Base-by-base conservation (phyloP, 345 rosid genomes). In the Rhizophora apiculata region DNA sequence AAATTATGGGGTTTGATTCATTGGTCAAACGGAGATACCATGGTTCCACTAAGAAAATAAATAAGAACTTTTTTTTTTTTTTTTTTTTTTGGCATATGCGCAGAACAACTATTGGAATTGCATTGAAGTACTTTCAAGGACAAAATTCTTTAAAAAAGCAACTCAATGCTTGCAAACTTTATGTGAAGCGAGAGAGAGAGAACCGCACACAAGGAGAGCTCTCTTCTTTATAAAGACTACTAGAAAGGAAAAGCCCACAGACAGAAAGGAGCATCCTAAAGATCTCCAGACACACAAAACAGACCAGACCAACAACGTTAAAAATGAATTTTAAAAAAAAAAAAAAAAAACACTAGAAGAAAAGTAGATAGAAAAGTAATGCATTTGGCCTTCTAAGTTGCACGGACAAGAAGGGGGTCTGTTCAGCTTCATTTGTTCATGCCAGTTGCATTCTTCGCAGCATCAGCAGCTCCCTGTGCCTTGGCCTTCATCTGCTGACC, bases 381-480 rank as follows among this genome's bases (percentile, higher is more conserved):
- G 22, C 31, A 6, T 20, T n/a, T 20, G 5, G 11, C 6, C 43
- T 22, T 43, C 60, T 56, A 56, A 6, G 31, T 21, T 22, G 26
- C 26, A 24, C 24, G 0, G 60, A 24, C 26, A 9, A 24, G 30
- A 39, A 9, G 30, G 37, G 29, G 31, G 30, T 49, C 69, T 30
- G 0, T 21, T 22, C 30, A 27, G 31, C 51, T 53, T 76, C 53
- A 71, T 11, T 71, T 70, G 82, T 79, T 80, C 57, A 63, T 73
- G 20, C 83, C 78, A 36, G 81, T 70, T 8, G 92, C 92, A 66
- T 87, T 70, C 87, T 82, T 89, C 36, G 82, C 87, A 21, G 91
- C 88, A 36, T 87, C 88, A 24, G 85, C 81, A 57, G 92, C 91
- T 56, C 82, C 92, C 64, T 78, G 79, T 70, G 92, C 88, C 74